Evolutionary conservation across 352 stramenopile species (phyloP).

Genomic region (Phytopythium aichiense): DNA sequence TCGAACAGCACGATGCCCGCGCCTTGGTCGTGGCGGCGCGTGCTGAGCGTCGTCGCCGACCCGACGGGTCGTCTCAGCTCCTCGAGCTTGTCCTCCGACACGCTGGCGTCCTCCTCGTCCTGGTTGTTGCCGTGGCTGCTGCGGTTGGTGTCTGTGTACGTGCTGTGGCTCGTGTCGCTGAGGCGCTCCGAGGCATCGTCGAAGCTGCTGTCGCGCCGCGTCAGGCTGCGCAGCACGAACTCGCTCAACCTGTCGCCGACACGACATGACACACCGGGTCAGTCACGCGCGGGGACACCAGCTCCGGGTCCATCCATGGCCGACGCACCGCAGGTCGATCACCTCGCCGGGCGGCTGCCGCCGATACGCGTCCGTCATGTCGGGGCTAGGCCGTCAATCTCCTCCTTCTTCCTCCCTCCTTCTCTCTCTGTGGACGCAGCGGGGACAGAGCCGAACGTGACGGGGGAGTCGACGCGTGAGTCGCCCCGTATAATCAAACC

Average conservation of each 20-base stretch:
- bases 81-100: background rate
- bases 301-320: no score
- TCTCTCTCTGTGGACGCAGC: background rate
- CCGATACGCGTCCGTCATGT: background rate
- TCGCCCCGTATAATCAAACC: background rate
- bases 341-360: background rate
- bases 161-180: constrained; percentile 1
- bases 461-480: background rate
- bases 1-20: constrained; percentile 51
- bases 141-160: background rate
- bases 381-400: background rate
- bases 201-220: background rate
- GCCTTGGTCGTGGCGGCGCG: constrained; percentile 9
- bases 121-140: background rate
- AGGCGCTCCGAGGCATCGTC: background rate
- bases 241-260: background rate
- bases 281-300: background rate
- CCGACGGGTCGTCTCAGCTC: background rate
- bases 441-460: background rate
- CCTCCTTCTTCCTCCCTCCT: no score
- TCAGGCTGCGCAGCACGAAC: background rate
- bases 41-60: constrained; percentile 14
- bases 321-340: constrained; percentile 3
- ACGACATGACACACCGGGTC: background rate
- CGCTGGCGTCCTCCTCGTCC: background rate